Evolutionary conservation across 805 yeast genomes (phyloP), one percentile per base, ranked within the genome.

Genomic region (Kuraishia molischiana): DNA sequence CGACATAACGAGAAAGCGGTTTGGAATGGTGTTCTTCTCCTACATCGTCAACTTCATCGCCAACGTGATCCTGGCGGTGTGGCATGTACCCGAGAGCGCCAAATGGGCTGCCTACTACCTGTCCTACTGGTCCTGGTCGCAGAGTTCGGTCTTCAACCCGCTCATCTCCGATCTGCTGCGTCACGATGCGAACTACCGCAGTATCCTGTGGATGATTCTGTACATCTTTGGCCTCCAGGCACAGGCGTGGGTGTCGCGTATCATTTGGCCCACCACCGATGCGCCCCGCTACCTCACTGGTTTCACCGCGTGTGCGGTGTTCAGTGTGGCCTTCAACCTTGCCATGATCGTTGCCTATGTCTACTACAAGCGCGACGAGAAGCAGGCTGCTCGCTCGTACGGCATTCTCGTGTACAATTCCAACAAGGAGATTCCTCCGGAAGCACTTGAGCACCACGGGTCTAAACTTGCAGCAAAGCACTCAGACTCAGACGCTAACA

Each of bases 81-180:
- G 84, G 84, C 54, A 75, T 44, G 73, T 77, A 21, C 64, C 77
- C 0, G 61, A 62, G 31, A 41, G 61, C n/a, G 75, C 82, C 13
- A 75, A 77, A 53, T 76, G 83, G 82, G 74, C 67, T 59, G 84
- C 77, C 1, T 77, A 72, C 52, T 62, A 75, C 48, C 62, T 71
- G 35, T 74, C 72, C 17, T 77, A 76, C 49, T 73, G 74, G 53
- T 72, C 77, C 11, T 77, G 79, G 68, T 72, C 82, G 14, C 72
- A 72, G 52, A 75, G 81, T 2, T 78, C 83, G 0, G 77, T 77
- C 34, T 55, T 75, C 35, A 72, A 76, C 62, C 67, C 79, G 1
- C 67, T 72, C 62, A 71, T 71, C 39, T 69, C 69, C 47, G 83
- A 76, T 54, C 67, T 76, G 38, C 61, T 75, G 41, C 62, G 84